Base-by-base conservation (phyloP, 208 protist species). In the Histomonas meleagridis region DNA sequence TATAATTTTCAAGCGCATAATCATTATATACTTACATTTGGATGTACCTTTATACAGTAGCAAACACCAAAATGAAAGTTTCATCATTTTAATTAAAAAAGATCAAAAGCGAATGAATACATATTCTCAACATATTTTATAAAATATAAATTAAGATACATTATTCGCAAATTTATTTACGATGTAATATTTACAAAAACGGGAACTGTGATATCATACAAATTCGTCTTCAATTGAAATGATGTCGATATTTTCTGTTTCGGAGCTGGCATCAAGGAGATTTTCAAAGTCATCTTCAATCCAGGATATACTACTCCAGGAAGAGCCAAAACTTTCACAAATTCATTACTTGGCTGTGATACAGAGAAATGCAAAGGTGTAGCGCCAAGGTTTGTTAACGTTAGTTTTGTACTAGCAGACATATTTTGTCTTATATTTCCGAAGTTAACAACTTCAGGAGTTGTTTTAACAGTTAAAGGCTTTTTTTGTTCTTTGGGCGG, bases 301-400 rank as follows among this genome's bases (percentile, higher is more conserved):
- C 76, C 76, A 38, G 76, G 76, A 86, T 43, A 86, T 38, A 86
- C 76, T 32, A 86, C 76, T 9, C 76, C 76, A 38, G 76, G 76
- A 7, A 48, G 23, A 32, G 76, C 55, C 46, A 86, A 55, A 51
- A 86, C 76, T 55, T 55, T 86, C 10, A 86, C 7, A 49, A 46
- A 26, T 38, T 40, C 26, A 55, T 86, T 55, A 14, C 18, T 55
- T 86, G 76, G 18, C 38, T 28, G 28, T 12, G 76, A 38, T 10
- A 86, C 76, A 18, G 76, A 51, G 28, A 57, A 86, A 86, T 86
- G 76, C 0, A 86, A 16, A 32, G 76, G 76, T 28, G 35, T 55
- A 26, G 40, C 55, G 12, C 76, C 76, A 51, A 48, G 14, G 18
- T 86, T 86, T n/a, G 76, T 86, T 3, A 86, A 18, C 0, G 35